Evolutionary conservation across 306 rosid genomes (phyloP).

Genomic region (Cotoneaster glaucophyllus): DNA sequence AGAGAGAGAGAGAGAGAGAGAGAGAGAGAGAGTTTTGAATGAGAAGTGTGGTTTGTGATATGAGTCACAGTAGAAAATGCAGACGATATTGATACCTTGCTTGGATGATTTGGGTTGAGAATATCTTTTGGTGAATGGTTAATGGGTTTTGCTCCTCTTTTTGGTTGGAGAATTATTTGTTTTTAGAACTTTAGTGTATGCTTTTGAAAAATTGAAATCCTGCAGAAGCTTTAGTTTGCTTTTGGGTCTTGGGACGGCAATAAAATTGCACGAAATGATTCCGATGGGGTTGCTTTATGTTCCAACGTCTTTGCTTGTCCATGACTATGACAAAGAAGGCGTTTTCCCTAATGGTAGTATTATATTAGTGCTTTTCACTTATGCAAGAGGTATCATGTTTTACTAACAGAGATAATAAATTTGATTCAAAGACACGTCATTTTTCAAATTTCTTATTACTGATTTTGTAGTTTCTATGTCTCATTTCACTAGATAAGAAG

Average conservation of each 20-base stretch:
- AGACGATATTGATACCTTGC: constrained; percentile 36
- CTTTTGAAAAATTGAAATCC: constrained; percentile 31
- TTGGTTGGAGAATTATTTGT: constrained; percentile 18
- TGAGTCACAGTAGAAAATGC: constrained; percentile 8
- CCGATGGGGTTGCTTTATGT: constrained; percentile 20
- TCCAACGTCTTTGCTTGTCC: constrained; percentile 1
- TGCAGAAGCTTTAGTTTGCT: constrained; percentile 32
- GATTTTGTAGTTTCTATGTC: too few species aligned
- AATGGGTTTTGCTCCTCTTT: constrained; percentile 22
- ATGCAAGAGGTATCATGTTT: too few species aligned
- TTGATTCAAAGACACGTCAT: too few species aligned
- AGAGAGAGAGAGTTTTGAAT: not conserved
- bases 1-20: not conserved
- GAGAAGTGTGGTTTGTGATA: not conserved
- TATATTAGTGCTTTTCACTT: too few species aligned
- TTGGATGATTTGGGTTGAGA: constrained; percentile 36
- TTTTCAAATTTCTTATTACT: too few species aligned
- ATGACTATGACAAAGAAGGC: not conserved
- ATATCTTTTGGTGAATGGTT: constrained; percentile 46
- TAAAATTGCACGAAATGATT: constrained; percentile 1
- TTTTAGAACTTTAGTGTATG: not conserved
- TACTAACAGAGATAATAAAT: too few species aligned
- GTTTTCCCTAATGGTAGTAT: too few species aligned
- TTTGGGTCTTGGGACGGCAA: constrained; percentile 13
- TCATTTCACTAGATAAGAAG: too few species aligned